Evolutionary conservation across 2,329 filamentous ascomycete genomes (phyloP), one percentile per base, ranked within the genome.

Genomic region (Cordyceps farinosa): DNA sequence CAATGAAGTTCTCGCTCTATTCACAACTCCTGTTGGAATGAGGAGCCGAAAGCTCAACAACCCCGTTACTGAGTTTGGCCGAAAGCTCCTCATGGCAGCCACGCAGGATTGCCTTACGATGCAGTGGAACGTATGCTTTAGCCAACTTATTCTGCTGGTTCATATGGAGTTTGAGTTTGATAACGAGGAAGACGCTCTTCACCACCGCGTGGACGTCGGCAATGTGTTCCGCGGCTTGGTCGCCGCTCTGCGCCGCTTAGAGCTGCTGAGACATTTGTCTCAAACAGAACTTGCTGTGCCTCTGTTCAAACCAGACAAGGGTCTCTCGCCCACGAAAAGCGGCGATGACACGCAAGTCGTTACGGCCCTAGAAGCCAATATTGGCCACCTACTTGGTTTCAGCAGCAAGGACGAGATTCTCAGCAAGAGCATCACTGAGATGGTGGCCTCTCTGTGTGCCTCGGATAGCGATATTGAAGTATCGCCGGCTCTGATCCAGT

Each of bases 111-210:
- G 85, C 13, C 84, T 95, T 7, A 83, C 89, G 57, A 77, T 91
- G 38, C 89, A 90, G 65, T 88, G 87, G 77, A 86, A 86, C 65
- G 80, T 95, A 9, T 86, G 96, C 57, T 87, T 96, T 66, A 92
- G 94, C 70, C 85, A 98, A 64, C 79, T 98, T 2, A 83, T 95
- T 3, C 82, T 99, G 7, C 81, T 96, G 17, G 84, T 95, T 10
- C 92, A 97, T 74, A 89, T 98, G 82, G 90, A 95, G 73, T 88
- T 88, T 45, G 91, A 95, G 71, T 84, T 91, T 60, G 90, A 93
- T 64, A 85, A 87, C 67, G 87, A 89, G 48, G 87, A 91, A 47
- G 85, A 90, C 17, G 85, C 85, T 2, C 79, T 87, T 40, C 83
- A 84, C 67, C 76, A 81, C 45, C 77, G 81, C 27, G 78, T 90